A percentile compares a stretch with the other conserved stretches of the same genome.
phyloP scores from a whole-genome alignment of 805 yeast species.

The Clavispora fructus region DNA sequence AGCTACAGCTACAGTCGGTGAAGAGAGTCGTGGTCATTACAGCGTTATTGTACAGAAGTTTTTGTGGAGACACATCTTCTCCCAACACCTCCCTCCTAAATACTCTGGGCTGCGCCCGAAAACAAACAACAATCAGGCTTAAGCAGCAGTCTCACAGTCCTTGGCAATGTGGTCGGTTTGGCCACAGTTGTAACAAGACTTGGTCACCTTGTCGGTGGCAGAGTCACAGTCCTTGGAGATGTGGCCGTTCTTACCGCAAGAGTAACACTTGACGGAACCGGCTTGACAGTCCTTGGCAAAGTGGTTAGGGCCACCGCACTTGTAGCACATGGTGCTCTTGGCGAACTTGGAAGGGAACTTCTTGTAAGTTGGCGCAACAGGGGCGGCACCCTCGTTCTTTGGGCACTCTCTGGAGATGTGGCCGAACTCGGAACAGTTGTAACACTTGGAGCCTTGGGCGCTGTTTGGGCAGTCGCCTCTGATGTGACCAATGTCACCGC shows the following conservation, averaged over 20 bases:
- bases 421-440: slow-evolving; percentile 72
- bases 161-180: slow-evolving; percentile 83
- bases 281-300: slow-evolving; percentile 87
- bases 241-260: slow-evolving; percentile 89
- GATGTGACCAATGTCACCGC: slow-evolving; percentile 88
- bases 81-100: slow-evolving; percentile 7
- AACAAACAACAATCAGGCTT: slow-evolving; percentile 1
- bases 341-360: slow-evolving; percentile 13
- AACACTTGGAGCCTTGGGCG: slow-evolving; percentile 69
- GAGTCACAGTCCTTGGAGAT: slow-evolving; percentile 76
- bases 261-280: slow-evolving; percentile 73
- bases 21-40: slow-evolving; percentile 15
- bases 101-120: background rate
- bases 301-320: slow-evolving; percentile 91
- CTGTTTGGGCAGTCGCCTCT: slow-evolving; percentile 76
- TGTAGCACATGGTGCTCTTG: slow-evolving; percentile 65
- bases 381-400: slow-evolving; percentile 32
- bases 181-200: slow-evolving; percentile 71
- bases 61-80: slow-evolving; percentile 11
- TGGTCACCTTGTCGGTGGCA: slow-evolving; percentile 39
- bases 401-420: slow-evolving; percentile 79
- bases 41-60: slow-evolving; percentile 15
- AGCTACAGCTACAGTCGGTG: background rate
- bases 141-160: slow-evolving; percentile 46
- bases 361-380: slow-evolving; percentile 18